Conservation (phyloP, 495 filamentous ascomycete genomes). For the Hypoxylon trugodes region DNA sequence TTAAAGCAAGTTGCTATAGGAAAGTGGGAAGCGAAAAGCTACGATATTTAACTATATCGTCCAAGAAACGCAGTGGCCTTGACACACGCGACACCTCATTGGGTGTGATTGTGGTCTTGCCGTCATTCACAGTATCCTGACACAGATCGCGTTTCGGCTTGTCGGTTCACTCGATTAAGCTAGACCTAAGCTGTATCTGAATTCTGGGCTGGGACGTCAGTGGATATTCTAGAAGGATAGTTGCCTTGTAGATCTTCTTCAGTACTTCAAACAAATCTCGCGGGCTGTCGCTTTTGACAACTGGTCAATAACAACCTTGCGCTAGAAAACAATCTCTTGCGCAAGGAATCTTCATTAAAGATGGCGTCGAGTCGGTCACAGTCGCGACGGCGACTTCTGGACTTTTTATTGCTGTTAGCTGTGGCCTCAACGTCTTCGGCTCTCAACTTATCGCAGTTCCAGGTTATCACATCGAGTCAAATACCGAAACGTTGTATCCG, state of each 20-base stretch:
- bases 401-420: conserved; percentile 36
- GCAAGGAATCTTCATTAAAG: conserved; percentile 12
- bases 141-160: conserved; percentile 36
- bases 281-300: conserved; percentile 5
- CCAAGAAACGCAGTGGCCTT: conserved; percentile 7
- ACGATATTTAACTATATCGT: conserved; percentile 7
- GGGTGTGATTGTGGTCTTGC: neutral
- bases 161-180: conserved; percentile 17
- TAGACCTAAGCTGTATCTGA: conserved; percentile 2
- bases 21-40: neutral
- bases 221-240: neutral
- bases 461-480: conserved; percentile 47
- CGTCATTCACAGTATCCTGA: conserved; percentile 30
- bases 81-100: conserved; percentile 9
- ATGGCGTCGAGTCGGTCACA: conserved; percentile 36
- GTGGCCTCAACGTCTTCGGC: conserved; percentile 49
- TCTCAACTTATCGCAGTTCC: conserved; percentile 50
- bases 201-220: conserved; percentile 4
- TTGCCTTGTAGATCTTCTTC: neutral
- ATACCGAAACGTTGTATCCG: conserved; percentile 50
- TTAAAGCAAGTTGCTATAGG: neutral
- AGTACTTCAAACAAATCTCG: neutral
- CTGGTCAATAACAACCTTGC: neutral
- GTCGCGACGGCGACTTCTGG: conserved; percentile 32
- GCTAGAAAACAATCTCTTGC: neutral